Percentiles rank a stretch among this genome's conserved stretches.
phyloP scores from a whole-genome alignment of 345 rosid species.

The Citrus glauca region DNA sequence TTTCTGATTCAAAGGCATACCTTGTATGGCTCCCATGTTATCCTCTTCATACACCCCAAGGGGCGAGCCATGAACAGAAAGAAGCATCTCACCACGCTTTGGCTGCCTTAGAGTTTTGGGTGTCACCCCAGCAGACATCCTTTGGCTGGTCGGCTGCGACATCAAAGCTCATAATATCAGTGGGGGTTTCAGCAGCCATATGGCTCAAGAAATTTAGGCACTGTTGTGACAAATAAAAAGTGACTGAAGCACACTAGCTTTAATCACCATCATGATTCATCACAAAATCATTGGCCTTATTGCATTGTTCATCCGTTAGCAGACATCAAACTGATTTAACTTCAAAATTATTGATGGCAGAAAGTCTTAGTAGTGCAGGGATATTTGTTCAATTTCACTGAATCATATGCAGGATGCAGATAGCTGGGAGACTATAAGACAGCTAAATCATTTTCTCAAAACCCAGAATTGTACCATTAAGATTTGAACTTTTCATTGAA shows the following conservation, averaged over 20 bases:
- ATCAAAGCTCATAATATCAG: not conserved
- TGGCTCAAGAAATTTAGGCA: not conserved
- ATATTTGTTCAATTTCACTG: not conserved
- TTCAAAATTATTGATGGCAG: not conserved
- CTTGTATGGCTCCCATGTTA: conserved; percentile 81
- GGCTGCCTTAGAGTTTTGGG: conserved; percentile 80
- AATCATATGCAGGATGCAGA: not conserved
- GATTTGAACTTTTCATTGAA: not conserved
- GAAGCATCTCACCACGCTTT: conserved; percentile 87
- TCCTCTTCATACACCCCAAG: conserved; percentile 86
- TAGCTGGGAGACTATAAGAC: not conserved
- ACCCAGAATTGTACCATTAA: not conserved
- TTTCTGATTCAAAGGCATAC: conserved; percentile 32
- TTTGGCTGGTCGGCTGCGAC: conserved; percentile 60
- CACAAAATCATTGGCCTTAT: not conserved
- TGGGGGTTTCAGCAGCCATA: not conserved
- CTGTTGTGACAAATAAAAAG: too few relatives aligned
- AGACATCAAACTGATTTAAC: not conserved
- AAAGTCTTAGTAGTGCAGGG: too few relatives aligned
- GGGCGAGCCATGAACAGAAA: conserved; percentile 89
- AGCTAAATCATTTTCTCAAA: not conserved
- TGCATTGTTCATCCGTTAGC: not conserved
- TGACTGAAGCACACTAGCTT: not conserved
- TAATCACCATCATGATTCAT: not conserved
- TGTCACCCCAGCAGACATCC: conserved; percentile 91